Conservation (phyloP, 495 filamentous ascomycete genomes). For the Beverwykella pulmonaria region DNA sequence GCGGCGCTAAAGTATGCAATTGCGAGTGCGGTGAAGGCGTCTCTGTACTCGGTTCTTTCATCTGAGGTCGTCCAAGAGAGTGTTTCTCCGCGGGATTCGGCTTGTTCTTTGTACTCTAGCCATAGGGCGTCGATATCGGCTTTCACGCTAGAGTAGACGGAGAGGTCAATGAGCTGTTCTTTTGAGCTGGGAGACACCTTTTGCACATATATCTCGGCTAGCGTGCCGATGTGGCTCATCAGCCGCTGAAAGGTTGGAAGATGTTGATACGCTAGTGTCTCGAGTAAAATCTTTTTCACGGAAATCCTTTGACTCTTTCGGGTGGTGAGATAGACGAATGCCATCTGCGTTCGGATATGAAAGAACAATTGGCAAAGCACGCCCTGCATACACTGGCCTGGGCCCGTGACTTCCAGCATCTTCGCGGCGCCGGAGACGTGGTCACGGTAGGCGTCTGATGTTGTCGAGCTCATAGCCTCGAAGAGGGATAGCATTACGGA, state of each 20-base stretch:
- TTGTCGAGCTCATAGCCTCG: slow-evolving; percentile 21
- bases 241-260: slow-evolving; percentile 18
- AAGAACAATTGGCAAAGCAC: slow-evolving; percentile 23
- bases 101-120: slow-evolving; percentile 4
- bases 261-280: slow-evolving; percentile 4
- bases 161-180: slow-evolving; percentile 1
- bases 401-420: slow-evolving; percentile 23
- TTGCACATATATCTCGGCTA: slow-evolving; percentile 18
- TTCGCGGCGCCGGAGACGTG: slow-evolving; percentile 24
- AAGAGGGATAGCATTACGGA: slow-evolving; percentile 16
- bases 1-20: slow-evolving; percentile 18
- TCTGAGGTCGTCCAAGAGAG: background rate
- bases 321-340: slow-evolving; percentile 25
- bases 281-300: slow-evolving; percentile 10
- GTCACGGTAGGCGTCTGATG: slow-evolving; percentile 13
- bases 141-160: slow-evolving; percentile 1
- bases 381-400: slow-evolving; percentile 16
- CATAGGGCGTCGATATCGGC: slow-evolving; percentile 5
- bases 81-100: background rate
- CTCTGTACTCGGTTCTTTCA: background rate
- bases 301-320: background rate
- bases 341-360: slow-evolving; percentile 27
- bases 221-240: slow-evolving; percentile 8
- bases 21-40: slow-evolving; percentile 20
- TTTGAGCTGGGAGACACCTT: background rate